Conservation (phyloP, 1,284 basidiomycete genomes). For the Xanthoconium separans region DNA sequence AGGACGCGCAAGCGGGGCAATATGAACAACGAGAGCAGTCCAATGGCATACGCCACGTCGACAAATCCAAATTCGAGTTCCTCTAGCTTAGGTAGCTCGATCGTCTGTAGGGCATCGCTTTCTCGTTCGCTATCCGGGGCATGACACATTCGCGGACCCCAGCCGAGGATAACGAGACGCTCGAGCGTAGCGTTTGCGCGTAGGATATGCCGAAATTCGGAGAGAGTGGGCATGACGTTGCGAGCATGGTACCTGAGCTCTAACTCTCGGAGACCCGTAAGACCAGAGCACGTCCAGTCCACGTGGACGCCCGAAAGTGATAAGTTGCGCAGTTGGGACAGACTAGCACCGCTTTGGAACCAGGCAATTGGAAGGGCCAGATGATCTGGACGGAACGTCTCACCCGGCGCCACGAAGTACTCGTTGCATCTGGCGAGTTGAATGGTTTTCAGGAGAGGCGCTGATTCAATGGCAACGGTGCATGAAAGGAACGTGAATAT, state of each 20-base stretch:
- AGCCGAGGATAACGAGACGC: conserved; percentile 46
- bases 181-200: conserved; percentile 39
- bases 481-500: conserved; percentile 48
- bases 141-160: conserved; percentile 41
- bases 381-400: conserved; percentile 41
- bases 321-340: conserved; percentile 39
- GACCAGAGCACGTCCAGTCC: conserved; percentile 42
- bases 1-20: conserved; percentile 41
- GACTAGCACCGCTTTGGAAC: conserved; percentile 36
- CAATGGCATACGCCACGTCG: conserved; percentile 41
- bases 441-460: conserved; percentile 40
- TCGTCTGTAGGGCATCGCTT: conserved; percentile 4
- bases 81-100: conserved; percentile 36
- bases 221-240: conserved; percentile 49
- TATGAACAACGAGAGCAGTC: conserved; percentile 43
- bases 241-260: conserved; percentile 52
- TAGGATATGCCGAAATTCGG: conserved; percentile 44
- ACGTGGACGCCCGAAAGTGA: conserved; percentile 53
- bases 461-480: conserved; percentile 31
- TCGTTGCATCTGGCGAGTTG: conserved; percentile 53
- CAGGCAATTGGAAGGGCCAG: conserved; percentile 41
- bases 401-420: conserved; percentile 46
- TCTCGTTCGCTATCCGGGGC: background rate
- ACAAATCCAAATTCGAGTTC: conserved; percentile 47
- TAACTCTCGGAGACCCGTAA: conserved; percentile 43